Conservation (phyloP, 1,139 yeast genomes). For the Sugiyamaella pinicola region DNA sequence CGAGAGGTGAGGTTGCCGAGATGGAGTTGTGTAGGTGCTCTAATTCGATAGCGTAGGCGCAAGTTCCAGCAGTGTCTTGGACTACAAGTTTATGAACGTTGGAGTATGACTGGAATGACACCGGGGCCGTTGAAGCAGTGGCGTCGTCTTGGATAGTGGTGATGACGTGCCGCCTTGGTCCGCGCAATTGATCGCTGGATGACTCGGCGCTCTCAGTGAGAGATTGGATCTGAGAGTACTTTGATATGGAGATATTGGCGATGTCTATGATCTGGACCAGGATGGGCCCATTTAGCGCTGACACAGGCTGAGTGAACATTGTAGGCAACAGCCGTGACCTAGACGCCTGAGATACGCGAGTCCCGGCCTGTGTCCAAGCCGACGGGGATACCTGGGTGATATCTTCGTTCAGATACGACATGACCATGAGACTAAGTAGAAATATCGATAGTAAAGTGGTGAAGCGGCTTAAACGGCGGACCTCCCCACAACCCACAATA, state of each 20-base stretch:
- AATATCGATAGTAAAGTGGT: background rate
- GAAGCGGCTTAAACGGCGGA: conserved; percentile 11
- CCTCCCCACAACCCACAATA: background rate
- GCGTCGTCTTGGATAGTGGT: conserved; percentile 8
- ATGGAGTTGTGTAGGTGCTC: conserved; percentile 12
- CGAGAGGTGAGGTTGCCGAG: conserved; percentile 22
- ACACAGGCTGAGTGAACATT: background rate
- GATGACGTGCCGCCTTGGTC: conserved; percentile 9
- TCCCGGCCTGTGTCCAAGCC: conserved; percentile 10
- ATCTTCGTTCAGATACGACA: conserved; percentile 15
- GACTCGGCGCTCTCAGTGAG: conserved; percentile 21
- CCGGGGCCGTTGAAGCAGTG: background rate
- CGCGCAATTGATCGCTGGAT: conserved; percentile 18
- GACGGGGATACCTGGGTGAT: conserved; percentile 12
- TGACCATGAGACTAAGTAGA: too few species aligned
- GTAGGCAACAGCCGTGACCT: background rate
- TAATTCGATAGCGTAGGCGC: conserved; percentile 35
- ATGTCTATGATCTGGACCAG: conserved; percentile 33
- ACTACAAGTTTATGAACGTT: conserved; percentile 30
- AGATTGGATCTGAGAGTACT: conserved; percentile 29
- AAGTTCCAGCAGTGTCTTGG: conserved; percentile 32
- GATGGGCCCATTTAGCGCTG: conserved; percentile 24
- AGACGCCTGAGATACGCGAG: conserved; percentile 2
- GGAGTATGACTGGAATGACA: background rate
- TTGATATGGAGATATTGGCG: conserved; percentile 32